Evolutionary conservation across 495 filamentous ascomycete genomes (phyloP), one percentile per base, ranked within the genome.

Genomic region (Penicillium manginii): DNA sequence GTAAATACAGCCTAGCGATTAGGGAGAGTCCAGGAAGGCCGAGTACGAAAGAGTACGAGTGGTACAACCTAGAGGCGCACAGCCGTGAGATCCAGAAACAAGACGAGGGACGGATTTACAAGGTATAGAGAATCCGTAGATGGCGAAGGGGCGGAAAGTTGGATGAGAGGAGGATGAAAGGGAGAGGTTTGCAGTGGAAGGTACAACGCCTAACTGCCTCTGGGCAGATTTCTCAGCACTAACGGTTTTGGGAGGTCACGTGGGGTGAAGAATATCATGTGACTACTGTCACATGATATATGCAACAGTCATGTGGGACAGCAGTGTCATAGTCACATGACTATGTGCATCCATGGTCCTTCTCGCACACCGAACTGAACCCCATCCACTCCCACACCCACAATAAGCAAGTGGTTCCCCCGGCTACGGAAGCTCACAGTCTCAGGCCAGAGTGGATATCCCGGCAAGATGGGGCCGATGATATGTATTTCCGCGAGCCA

Each of bases 1-100:
- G 75, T n/a, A 60, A 65, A 76, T 70, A 78, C 71, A 72, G 73
- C 73, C 72, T 73, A 76, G 72, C 65, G 71, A 69, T 69, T 52
- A 60, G 62, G 31, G 40, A 43, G 15, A 43, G 19, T 56, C 52
- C 59, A 57, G 62, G 55, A 50, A 47, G 43, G 50, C 12, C 11
- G 40, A 58, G 57, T 66, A 66, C 63, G 57, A 59, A 29, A 29
- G 55, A 72, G 67, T 37, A 37, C 35, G 35, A 37, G 35, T 14
- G 62, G 69, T 71, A 71, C 62, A 68, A 69, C 68, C 68, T 72
- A 74, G 53, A 17, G 55, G 60, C 61, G 66, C 54, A 58, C 55
- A 57, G 54, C 37, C 40, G 59, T 54, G 60, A 67, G 52, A 63
- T 58, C 62, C 64, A 47, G 53, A 67, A 59, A 40, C 57, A 54